phyloP scores from a whole-genome alignment of 345 rosid species.

The Barbarea vulgaris region DNA sequence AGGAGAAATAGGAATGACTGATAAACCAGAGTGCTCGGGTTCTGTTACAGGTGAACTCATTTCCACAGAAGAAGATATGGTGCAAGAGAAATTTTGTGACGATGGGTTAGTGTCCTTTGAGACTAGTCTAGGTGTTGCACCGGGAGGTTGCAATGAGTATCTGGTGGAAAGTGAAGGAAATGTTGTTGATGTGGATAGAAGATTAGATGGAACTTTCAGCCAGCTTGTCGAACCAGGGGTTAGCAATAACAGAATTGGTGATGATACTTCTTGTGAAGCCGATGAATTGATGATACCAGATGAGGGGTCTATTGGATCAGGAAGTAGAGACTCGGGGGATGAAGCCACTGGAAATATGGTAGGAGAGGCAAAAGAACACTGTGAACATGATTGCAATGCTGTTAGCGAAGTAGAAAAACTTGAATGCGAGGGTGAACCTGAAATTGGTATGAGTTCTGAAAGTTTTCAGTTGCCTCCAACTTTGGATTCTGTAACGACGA shows the following conservation, averaged over 20 bases:
- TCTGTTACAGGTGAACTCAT: conserved; percentile 12
- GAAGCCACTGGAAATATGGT: conserved; percentile 17
- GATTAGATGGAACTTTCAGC: conserved; percentile 28
- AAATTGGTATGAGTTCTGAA: conserved; percentile 27
- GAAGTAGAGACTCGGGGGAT: conserved; percentile 13
- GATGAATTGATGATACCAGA: not conserved
- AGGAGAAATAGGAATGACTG: conserved; percentile 3
- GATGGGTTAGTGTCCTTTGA: conserved; percentile 27
- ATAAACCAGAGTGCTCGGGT: conserved; percentile 12
- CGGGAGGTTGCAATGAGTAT: conserved; percentile 10
- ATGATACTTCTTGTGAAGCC: not conserved
- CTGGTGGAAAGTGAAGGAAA: conserved; percentile 28
- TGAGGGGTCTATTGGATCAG: conserved; percentile 9
- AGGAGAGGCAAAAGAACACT: conserved; percentile 4
- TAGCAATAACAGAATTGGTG: not conserved
- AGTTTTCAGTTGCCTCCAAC: conserved; percentile 1
- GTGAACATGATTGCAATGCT: conserved; percentile 11
- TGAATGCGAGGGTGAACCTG: conserved; percentile 31
- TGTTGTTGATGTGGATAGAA: not conserved
- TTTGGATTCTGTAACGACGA: not conserved
- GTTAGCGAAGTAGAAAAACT: conserved; percentile 19
- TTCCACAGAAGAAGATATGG: conserved; percentile 1
- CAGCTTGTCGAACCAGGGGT: conserved; percentile 30
- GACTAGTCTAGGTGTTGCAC: conserved; percentile 8
- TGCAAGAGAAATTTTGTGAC: conserved; percentile 12